Evolutionary conservation across 176 grass and related monocot species (phyloP).

Genomic region (Ananas comosus): DNA sequence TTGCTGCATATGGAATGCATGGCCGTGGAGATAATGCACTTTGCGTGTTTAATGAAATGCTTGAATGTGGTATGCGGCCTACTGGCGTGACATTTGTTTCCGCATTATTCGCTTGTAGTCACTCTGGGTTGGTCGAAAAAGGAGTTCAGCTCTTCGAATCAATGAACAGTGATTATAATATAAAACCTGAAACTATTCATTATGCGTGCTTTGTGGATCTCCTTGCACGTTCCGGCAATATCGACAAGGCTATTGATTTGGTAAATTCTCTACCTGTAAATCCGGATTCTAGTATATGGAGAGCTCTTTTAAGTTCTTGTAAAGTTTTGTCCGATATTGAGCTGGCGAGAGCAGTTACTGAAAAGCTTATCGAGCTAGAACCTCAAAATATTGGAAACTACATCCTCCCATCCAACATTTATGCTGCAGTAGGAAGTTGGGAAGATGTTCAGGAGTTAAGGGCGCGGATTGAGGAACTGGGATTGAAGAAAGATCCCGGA

Average conservation of each 20-base stretch:
- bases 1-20: conserved; percentile 24
- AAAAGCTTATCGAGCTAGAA: conserved; percentile 21
- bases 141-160: conserved; percentile 16
- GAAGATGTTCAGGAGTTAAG: conserved; percentile 10
- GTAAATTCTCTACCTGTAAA: conserved; percentile 10
- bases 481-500: conserved; percentile 18
- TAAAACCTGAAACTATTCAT: conserved; percentile 14
- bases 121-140: conserved; percentile 16
- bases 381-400: conserved; percentile 24
- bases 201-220: conserved; percentile 22
- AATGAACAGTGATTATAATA: conserved; percentile 11
- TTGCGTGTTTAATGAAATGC: conserved; percentile 4
- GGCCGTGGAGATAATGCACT: conserved; percentile 19
- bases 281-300: conserved; percentile 17
- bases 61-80: conserved; percentile 1
- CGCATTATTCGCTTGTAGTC: conserved; percentile 17
- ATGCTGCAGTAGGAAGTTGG: conserved; percentile 20
- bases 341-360: conserved; percentile 19
- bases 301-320: conserved; percentile 20
- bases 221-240: conserved; percentile 13
- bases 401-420: conserved; percentile 22
- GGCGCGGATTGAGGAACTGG: conserved; percentile 15
- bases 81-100: conserved; percentile 20
- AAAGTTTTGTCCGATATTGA: not conserved
- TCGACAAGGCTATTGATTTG: conserved; percentile 12